Evolutionary conservation across 2,329 filamentous ascomycete species (phyloP).

Genomic region (Grosmannia huntii): DNA sequence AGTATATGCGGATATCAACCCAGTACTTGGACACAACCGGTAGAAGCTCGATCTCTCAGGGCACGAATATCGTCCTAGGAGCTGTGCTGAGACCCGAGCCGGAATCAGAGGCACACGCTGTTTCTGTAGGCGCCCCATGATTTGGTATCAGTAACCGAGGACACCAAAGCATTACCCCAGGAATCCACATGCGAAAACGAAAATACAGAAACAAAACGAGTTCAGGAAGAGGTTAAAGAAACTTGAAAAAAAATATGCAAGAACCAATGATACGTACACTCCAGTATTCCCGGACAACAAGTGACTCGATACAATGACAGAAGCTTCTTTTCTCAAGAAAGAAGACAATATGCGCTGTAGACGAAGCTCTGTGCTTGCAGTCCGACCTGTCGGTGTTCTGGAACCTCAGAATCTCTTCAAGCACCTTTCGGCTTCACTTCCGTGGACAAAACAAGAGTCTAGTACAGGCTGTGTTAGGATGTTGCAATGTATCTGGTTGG

Average conservation of each 20-base stretch:
- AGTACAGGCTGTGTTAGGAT: slow-evolving; percentile 1
- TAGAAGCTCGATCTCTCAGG: not conserved
- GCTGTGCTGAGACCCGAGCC: slow-evolving; percentile 9
- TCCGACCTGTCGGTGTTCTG: slow-evolving; percentile 17
- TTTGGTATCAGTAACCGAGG: slow-evolving; percentile 12
- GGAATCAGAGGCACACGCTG: slow-evolving; percentile 11
- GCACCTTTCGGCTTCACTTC: not conserved
- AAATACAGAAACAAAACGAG: slow-evolving; percentile 8
- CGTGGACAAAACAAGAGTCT: slow-evolving; percentile 1
- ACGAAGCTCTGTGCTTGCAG: slow-evolving; percentile 54
- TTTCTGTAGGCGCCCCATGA: slow-evolving; percentile 10
- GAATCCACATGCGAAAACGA: not conserved
- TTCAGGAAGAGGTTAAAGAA: slow-evolving; percentile 13
- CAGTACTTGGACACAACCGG: not conserved
- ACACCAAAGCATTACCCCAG: slow-evolving; percentile 4
- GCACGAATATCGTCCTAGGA: not conserved
- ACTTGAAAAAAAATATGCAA: slow-evolving; percentile 6
- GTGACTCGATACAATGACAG: slow-evolving; percentile 9
- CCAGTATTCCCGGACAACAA: slow-evolving; percentile 20
- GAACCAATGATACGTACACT: slow-evolving; percentile 44
- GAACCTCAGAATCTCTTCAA: not conserved
- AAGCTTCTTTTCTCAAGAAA: slow-evolving; percentile 12
- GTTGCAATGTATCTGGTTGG: not conserved
- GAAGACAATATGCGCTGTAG: slow-evolving; percentile 28
- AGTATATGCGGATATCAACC: not conserved